Evolutionary conservation across 1,139 yeast genomes (phyloP), one percentile per base, ranked within the genome.

Genomic region (Protomyces inundatus): DNA sequence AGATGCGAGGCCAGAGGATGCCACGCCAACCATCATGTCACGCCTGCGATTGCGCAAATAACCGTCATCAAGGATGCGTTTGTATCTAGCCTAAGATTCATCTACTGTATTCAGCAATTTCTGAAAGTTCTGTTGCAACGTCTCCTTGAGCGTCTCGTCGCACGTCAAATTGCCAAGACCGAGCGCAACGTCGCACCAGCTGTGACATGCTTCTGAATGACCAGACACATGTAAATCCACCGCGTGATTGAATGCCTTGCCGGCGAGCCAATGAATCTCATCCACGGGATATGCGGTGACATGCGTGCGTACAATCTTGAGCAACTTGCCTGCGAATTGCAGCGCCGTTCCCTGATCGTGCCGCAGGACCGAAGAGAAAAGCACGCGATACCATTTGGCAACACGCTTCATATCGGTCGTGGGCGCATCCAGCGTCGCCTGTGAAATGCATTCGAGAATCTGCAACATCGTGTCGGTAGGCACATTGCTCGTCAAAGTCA

Each of bases 261-360:
- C 65, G 5, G 67, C 64, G 6, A 67, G 61, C 68, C 68, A 66
- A 16, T 66, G 68, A 2, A 65, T 46, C 40, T 67, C 69, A 39
- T 67, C 69, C 12, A 4, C 23, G 7, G 69, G 69, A 55, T 67
- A 67, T 23, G 58, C 46, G 10, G 42, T 53, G 6, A 45, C 33
- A 45, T 61, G 33, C n/a, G 37, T 46, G 10, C 56, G 55, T 42
- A 61, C 37, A 30, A 55, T 46, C 23, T 61, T n/a, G 4, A 53
- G 32, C 45, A 61, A 14, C 48, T 58, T 59, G 33, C 45, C 9
- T 10, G 39, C 34, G 14, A 51, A 51, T 6, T 39, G 34, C 9
- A 51, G 52, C 14, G 42, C 45, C 7, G n/a, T 33, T 7, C 35
- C 3, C 6, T 33, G 40, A 4, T 58, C 62, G 7, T 64, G 65